A percentile compares a stretch with the other conserved stretches of the same genome.
Conservation (phyloP, 495 filamentous ascomycete genomes). For the Hyaloscypha variabilis region DNA sequence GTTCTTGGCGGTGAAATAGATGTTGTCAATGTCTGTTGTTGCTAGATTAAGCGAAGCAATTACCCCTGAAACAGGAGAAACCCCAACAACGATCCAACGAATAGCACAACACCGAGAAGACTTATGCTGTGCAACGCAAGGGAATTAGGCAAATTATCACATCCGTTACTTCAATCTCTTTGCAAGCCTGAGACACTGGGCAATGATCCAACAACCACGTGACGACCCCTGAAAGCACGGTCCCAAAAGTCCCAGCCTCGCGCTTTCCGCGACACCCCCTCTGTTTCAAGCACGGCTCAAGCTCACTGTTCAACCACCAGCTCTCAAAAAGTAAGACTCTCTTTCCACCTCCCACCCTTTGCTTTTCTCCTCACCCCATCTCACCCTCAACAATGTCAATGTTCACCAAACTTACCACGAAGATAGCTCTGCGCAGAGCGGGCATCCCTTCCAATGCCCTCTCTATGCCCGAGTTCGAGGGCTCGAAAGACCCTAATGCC, state of each 20-base stretch:
- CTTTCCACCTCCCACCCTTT: not conserved
- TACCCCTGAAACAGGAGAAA: not conserved
- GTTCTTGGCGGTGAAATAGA: too few relatives aligned
- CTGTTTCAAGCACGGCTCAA: slow-evolving; percentile 14
- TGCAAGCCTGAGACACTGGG: not conserved
- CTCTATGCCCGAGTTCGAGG: slow-evolving; percentile 18
- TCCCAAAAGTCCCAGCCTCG: slow-evolving; percentile 6
- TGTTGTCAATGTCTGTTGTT: not conserved
- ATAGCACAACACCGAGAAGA: not conserved
- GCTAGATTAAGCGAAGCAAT: not conserved
- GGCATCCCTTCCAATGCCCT: slow-evolving; percentile 44
- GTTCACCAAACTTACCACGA: slow-evolving; percentile 50
- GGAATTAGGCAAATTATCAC: not conserved
- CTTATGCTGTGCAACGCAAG: not conserved
- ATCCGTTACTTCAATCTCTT: too few relatives aligned
- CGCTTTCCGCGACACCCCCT: slow-evolving; percentile 13
- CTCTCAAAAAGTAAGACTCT: slow-evolving; percentile 12
- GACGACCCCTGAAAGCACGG: not conserved
- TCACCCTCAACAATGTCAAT: slow-evolving; percentile 30
- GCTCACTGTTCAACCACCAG: slow-evolving; percentile 3
- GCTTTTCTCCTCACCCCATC: not conserved
- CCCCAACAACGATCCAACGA: not conserved
- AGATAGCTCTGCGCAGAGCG: slow-evolving; percentile 47
- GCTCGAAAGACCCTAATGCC: slow-evolving; percentile 29
- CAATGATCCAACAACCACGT: not conserved